Evolutionary conservation across 352 stramenopile genomes (phyloP), one percentile per base, ranked within the genome.

Genomic region (Albugo laibachii): DNA sequence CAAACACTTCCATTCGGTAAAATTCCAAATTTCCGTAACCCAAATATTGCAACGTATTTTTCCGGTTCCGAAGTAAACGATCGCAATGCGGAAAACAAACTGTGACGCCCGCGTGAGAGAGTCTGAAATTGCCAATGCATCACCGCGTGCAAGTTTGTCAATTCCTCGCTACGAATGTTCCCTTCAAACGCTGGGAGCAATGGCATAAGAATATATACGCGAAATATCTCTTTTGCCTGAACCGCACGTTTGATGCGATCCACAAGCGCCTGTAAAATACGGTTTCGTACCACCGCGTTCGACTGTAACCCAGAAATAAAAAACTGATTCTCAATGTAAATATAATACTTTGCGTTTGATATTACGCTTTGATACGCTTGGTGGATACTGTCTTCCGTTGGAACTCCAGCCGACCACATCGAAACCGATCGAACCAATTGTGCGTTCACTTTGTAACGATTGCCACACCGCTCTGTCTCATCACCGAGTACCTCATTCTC

Each of bases 321-420:
- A 40, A 61, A 59, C 49, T 63, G 56, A 46, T 71, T 72, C 49
- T 79, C 66, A 40, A 79, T 77, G 49, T 79, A 79, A 14, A 79
- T 65, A 49, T 51, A 67, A 45, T 74, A 63, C 45, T 65, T 55
- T 21, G 64, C 62, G 20, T 50, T 46, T n/a, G 45, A 42, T 47
- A 78, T 78, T 14, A 63, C 47, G 44, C 69, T 51, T 49, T 69
- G 66, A 52, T 71, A 71, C 4, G 62, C 57, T 35, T 58, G 44
- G 27, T 71, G 62, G 41, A 74, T 70, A 54, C 66, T 77, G 16
- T 64, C 47, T 49, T 78, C 63, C 3, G 59, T 53, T 41, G 49
- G 49, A 18, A 53, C 19, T 34, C 54, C 54, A 15, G 45, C 51
- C 4, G 51, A 59, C 54, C 54, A 60, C 21, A 41, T 40, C 36